Conservation (phyloP, 768 basidiomycete genomes). For the Pleurotus djamor region DNA sequence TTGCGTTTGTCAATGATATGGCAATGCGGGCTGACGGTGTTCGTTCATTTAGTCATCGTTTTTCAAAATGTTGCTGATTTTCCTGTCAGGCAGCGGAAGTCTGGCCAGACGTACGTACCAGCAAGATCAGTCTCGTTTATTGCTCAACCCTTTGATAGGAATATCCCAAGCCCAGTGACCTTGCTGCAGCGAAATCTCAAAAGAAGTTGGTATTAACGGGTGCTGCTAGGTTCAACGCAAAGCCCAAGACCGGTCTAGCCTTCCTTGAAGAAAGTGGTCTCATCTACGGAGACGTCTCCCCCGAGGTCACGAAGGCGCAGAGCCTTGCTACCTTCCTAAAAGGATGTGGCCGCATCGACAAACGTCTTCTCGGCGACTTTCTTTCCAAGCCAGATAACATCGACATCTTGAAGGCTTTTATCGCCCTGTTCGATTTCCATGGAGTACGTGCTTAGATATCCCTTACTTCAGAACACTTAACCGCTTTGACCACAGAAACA, state of each 20-base stretch:
- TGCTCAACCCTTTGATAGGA: conserved; percentile 32
- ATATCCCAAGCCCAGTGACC: conserved; percentile 52
- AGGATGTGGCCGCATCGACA: conserved; percentile 81
- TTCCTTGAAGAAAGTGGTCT: conserved; percentile 94
- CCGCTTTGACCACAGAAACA: conserved; percentile 62
- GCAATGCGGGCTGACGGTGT: conserved; percentile 55
- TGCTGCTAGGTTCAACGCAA: conserved; percentile 84
- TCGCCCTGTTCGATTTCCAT: conserved; percentile 87
- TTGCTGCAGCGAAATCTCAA: conserved; percentile 71
- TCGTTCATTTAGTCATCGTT: conserved; percentile 17
- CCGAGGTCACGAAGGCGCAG: conserved; percentile 50
- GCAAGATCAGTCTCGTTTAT: neutral
- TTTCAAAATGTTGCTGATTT: conserved; percentile 10
- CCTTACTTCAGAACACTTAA: neutral
- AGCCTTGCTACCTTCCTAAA: conserved; percentile 89
- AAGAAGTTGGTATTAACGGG: conserved; percentile 87
- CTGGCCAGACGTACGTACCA: conserved; percentile 64
- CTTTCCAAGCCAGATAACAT: conserved; percentile 87
- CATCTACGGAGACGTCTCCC: conserved; percentile 67
- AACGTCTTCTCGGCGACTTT: conserved; percentile 91
- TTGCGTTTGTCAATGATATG: conserved; percentile 90
- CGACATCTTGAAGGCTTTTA: conserved; percentile 83
- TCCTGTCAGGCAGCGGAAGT: conserved; percentile 33
- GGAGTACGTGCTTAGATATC: conserved; percentile 48
- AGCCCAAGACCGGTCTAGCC: conserved; percentile 87